Base-by-base conservation (phyloP, 352 stramenopile species). In the Pythium rhizo-oryzae region DNA sequence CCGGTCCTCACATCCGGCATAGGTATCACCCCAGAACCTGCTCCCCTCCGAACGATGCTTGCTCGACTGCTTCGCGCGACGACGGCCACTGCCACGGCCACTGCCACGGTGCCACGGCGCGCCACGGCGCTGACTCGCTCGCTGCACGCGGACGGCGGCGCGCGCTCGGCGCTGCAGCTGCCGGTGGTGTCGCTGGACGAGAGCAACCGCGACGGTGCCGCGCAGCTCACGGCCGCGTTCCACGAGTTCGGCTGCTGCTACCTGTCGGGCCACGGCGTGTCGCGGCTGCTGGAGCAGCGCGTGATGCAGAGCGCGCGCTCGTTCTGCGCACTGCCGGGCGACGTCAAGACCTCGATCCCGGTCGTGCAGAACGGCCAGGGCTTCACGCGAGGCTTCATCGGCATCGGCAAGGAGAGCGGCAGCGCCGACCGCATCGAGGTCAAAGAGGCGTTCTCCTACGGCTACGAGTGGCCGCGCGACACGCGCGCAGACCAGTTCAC, bases 391-490 rank as follows among this genome's bases (percentile, higher is more conserved):
- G 86, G 86, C 11, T 92, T 83, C 78, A 92, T 94, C 61, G 84
- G 83, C 30, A 76, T 94, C 37, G 86, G 86, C 52, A 88, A 86
- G 65, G 86, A 94, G 67, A 92, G 86, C 69, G 84, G 86, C 55
- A 92, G 82, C 65, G 75, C 74, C n/a, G 83, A 92, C 49, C 80
- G 81, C 43, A 84, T 93, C 28, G 84, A 94, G 58, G 86, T 94
- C 35, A 94, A 94, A 59, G 86, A 94, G 60, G 84, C 81, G 4
- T 94, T 94, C 39, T 94, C 86, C 12, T 94, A 92, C 70, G 86
- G 86, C 33, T 92, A 84, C 70, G 86, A 94, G 56, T 94, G 86
- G 86, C 73, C 72, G 0, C 30, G 43, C 6, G 67, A 30, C n/a
- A 56, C 47, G 21, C 30, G 60, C 18, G 1, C 16, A 0, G 11